phyloP scores from a whole-genome alignment of 2,329 filamentous ascomycete species.

The Dothistroma pini region DNA sequence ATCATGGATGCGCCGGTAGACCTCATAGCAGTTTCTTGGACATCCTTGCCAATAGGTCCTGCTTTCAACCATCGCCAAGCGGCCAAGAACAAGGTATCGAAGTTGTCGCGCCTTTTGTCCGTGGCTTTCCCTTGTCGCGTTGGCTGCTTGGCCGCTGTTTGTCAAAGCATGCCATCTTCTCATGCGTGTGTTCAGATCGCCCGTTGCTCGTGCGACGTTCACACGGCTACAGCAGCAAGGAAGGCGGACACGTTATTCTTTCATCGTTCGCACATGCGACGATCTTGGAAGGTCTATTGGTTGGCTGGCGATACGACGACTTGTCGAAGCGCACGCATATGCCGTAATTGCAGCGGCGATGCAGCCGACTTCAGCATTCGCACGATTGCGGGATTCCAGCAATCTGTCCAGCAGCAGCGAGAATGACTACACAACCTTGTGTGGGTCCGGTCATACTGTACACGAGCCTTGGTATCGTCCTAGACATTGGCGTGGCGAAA shows the following conservation, averaged over 20 bases:
- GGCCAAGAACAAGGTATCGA: not conserved
- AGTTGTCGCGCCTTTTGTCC: not conserved
- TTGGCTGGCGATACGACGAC: not conserved
- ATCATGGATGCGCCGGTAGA: not conserved
- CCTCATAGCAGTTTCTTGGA: not conserved
- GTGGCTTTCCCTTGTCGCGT: not conserved
- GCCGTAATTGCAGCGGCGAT: not conserved
- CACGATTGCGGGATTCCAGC: not conserved
- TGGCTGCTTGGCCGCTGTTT: not conserved
- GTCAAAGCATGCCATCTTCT: not conserved
- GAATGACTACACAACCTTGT: not conserved
- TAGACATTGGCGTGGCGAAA: not conserved
- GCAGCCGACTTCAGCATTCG: not conserved
- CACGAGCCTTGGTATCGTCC: not conserved
- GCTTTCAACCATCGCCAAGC: conserved; percentile 1
- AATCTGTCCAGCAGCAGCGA: not conserved
- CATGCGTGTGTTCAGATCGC: not conserved
- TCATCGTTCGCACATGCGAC: not conserved
- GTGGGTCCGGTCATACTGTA: not conserved
- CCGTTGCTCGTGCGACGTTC: not conserved
- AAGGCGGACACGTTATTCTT: not conserved
- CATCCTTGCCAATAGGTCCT: not conserved
- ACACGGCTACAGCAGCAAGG: not conserved
- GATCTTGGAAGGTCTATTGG: not conserved
- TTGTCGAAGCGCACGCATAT: not conserved